These are phyloP conservation scores for Pontederia paniculata DNA, from an alignment of 176 grass and related monocot species.

Conservation along the genomic window DNA sequence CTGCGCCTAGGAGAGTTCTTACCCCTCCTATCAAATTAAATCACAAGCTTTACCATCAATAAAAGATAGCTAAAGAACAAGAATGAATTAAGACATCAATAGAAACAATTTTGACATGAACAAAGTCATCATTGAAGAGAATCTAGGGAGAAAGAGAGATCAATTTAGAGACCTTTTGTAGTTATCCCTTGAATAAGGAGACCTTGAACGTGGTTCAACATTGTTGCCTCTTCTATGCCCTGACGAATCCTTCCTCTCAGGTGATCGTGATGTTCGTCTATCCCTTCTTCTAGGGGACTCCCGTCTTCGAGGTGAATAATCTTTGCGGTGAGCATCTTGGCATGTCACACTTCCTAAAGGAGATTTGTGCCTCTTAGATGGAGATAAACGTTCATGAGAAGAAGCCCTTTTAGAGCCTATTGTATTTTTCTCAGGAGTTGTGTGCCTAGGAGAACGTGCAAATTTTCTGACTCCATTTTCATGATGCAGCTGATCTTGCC, in stretches of 20 bases:
- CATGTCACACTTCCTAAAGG: conserved; percentile 10
- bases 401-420: conserved; percentile 30
- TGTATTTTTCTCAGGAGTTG: conserved; percentile 44
- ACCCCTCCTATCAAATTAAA: conserved; percentile 20
- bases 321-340: conserved; percentile 15
- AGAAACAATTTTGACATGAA: background rate
- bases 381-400: conserved; percentile 36
- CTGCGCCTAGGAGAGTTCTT: conserved; percentile 53
- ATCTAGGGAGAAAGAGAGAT: conserved; percentile 22
- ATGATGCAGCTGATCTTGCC: conserved; percentile 13
- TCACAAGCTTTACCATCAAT: conserved; percentile 14
- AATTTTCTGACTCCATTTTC: conserved; percentile 24
- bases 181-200: conserved; percentile 45
- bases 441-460: conserved; percentile 16
- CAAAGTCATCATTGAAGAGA: background rate
- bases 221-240: conserved; percentile 44
- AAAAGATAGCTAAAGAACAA: background rate
- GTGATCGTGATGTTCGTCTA: conserved; percentile 4
- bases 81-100: background rate
- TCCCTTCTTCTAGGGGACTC: conserved; percentile 27
- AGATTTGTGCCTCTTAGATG: conserved; percentile 34
- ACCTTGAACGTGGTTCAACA: conserved; percentile 52
- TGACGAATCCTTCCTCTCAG: conserved; percentile 35
- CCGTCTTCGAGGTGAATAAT: conserved; percentile 8
- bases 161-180: conserved; percentile 52